Conservation (phyloP, 192 early-diverging fungal genomes). For the Mortierella antarctica region DNA sequence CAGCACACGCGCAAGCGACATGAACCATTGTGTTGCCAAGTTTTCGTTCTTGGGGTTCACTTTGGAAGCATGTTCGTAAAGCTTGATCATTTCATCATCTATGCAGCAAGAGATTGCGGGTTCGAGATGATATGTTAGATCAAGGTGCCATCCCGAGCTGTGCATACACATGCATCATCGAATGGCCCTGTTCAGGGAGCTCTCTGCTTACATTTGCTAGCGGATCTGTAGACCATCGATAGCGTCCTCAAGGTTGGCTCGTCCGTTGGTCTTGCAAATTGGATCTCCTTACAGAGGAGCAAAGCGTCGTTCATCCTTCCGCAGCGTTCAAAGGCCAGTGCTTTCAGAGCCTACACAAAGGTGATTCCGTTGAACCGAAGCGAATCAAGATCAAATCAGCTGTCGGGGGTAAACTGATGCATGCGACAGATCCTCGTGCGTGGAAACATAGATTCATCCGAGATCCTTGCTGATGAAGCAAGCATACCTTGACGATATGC, state of each 20-base stretch:
- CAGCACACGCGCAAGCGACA: conserved; percentile 77
- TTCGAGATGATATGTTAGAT: neutral
- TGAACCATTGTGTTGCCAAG: conserved; percentile 81
- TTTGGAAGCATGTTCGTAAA: conserved; percentile 77
- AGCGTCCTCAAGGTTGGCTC: conserved; percentile 70
- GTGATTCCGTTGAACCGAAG: neutral
- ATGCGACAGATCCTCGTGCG: neutral
- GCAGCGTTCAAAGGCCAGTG: conserved; percentile 70
- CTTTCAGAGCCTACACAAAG: conserved; percentile 75
- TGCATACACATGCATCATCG: neutral
- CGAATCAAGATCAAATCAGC: too few relatives aligned
- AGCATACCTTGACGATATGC: conserved; percentile 70
- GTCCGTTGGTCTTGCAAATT: conserved; percentile 68
- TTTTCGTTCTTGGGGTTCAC: conserved; percentile 75
- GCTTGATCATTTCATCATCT: conserved; percentile 75
- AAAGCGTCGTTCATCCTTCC: conserved; percentile 74
- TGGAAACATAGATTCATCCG: neutral
- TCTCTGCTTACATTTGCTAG: conserved; percentile 59
- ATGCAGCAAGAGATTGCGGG: neutral
- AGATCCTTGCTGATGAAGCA: neutral
- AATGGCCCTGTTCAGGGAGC: neutral
- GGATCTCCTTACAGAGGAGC: conserved; percentile 71
- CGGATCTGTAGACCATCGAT: conserved; percentile 65
- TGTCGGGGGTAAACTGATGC: neutral
- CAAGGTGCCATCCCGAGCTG: neutral